Percentiles rank a stretch among this genome's conserved stretches.
Conservation (phyloP, 768 basidiomycete species). For the Suillus subalutaceus region DNA sequence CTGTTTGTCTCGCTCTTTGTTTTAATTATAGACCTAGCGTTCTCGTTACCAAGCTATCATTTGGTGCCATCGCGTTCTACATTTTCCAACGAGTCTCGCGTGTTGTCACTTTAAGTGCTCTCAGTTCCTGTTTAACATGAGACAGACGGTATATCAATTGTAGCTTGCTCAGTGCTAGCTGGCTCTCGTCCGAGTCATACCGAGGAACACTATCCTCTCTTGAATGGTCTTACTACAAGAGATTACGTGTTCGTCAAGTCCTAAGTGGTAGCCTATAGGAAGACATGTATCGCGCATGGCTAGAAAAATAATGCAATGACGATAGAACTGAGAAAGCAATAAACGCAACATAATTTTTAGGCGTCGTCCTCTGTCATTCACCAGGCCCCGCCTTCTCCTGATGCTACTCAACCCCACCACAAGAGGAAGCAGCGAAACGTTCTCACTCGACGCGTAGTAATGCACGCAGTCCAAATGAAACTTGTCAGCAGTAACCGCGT, state of each 20-base stretch:
- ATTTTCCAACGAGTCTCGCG: not conserved
- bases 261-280: not conserved
- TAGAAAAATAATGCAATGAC: not conserved
- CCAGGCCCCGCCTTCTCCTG: not conserved
- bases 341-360: not conserved
- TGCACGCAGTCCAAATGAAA: slow-evolving; percentile 81
- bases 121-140: not conserved
- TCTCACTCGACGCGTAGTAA: slow-evolving; percentile 93
- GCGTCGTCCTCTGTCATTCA: not conserved
- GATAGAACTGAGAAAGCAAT: not conserved
- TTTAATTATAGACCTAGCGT: not conserved
- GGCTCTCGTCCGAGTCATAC: too few species aligned
- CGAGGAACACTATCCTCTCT: not conserved
- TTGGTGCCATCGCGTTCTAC: not conserved
- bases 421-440: slow-evolving; percentile 84
- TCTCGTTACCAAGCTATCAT: not conserved
- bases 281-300: not conserved
- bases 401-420: slow-evolving; percentile 70
- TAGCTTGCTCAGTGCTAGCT: not conserved
- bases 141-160: not conserved
- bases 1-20: not conserved
- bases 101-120: not conserved
- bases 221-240: not conserved
- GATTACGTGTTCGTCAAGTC: not conserved
- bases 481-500: slow-evolving; percentile 26